These are phyloP conservation scores for Pharus latifolius DNA, from an alignment of 176 grass and related monocot genomes.

Conservation along the genomic window DNA sequence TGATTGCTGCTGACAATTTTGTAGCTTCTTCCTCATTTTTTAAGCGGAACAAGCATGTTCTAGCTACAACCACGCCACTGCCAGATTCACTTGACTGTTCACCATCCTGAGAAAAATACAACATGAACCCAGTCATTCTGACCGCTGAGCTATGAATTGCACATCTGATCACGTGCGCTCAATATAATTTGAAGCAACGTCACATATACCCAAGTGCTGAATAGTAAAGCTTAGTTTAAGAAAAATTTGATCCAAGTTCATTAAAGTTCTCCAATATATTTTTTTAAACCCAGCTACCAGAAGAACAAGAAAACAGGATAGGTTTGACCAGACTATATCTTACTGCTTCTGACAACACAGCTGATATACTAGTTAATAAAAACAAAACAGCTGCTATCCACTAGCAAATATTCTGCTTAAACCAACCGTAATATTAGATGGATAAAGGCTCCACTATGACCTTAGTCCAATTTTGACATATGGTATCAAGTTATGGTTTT, in stretches of 20 bases:
- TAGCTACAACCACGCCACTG: conserved; percentile 24
- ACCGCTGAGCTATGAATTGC: not conserved
- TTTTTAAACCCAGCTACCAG: not conserved
- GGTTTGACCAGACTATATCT: not conserved
- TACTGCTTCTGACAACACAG: not conserved
- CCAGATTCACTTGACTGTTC: conserved; percentile 16
- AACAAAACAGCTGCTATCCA: not conserved
- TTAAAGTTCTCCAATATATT: not conserved
- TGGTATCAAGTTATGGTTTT: too few relatives aligned
- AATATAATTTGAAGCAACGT: not conserved
- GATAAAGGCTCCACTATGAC: too few relatives aligned
- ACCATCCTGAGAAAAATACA: conserved; percentile 39
- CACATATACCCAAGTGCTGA: not conserved
- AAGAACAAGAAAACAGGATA: not conserved
- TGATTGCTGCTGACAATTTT: conserved; percentile 55
- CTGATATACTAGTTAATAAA: not conserved
- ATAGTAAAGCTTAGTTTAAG: not conserved
- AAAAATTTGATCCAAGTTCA: not conserved
- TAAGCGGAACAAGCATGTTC: conserved; percentile 57
- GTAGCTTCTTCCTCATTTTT: conserved; percentile 71
- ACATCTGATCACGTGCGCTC: not conserved
- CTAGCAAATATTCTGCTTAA: not conserved
- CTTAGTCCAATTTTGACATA: too few relatives aligned
- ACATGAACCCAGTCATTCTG: not conserved
- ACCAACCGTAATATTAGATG: not conserved